These are phyloP conservation scores for Fusarium albosuccineum DNA, from an alignment of 2,329 filamentous ascomycete species.

Conservation along the genomic window DNA sequence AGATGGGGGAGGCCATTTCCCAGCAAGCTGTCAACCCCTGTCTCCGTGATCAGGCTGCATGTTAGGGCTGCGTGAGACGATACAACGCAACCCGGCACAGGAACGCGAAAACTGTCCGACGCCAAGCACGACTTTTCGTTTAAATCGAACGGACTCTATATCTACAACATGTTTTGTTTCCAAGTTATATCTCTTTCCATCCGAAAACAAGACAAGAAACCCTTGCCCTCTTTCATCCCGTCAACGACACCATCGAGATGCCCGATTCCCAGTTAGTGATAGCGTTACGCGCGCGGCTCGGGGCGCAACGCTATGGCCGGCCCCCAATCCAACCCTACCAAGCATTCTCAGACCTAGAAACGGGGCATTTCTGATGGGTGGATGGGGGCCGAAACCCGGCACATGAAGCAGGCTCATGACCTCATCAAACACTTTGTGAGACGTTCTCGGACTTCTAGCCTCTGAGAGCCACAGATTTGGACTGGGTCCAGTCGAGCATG, in stretches of 20 bases:
- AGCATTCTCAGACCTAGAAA: too few relatives aligned
- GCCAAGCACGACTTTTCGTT: too few relatives aligned
- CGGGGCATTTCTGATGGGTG: too few relatives aligned
- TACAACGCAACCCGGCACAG: not conserved
- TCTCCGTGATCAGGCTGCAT: not conserved
- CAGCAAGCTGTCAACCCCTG: not conserved
- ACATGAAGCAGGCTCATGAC: too few relatives aligned
- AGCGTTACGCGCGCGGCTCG: not conserved
- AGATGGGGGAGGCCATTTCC: not conserved
- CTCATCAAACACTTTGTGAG: too few relatives aligned
- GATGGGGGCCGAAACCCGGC: too few relatives aligned
- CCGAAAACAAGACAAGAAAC: too few relatives aligned
- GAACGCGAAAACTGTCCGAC: too few relatives aligned
- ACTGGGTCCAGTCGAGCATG: constrained; percentile 7
- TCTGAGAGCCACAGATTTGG: not conserved
- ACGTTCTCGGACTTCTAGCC: too few relatives aligned
- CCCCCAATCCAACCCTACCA: not conserved
- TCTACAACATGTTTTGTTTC: too few relatives aligned
- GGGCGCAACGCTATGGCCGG: not conserved
- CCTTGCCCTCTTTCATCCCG: not conserved
- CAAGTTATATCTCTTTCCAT: too few relatives aligned
- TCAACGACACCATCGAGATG: not conserved
- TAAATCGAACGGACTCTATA: too few relatives aligned
- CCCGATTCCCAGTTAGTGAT: not conserved
- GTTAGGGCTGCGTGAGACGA: not conserved